phyloP scores from a whole-genome alignment of 2,329 filamentous ascomycete species.

The Gaeumannomyces tritici region DNA sequence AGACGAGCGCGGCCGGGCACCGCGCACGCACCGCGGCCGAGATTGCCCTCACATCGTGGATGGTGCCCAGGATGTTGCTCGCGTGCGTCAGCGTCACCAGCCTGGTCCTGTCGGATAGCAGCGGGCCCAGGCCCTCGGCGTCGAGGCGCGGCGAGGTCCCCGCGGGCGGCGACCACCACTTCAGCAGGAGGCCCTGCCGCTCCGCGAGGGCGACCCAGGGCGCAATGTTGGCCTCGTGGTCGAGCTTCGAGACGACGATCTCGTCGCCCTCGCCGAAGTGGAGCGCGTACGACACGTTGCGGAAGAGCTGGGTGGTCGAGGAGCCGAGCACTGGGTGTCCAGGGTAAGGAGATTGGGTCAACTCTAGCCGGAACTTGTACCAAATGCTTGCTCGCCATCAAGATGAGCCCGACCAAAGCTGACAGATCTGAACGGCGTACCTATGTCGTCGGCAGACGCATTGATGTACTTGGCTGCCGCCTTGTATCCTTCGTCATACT shows the following conservation, averaged over 20 bases:
- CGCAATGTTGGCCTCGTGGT: conserved; percentile 71
- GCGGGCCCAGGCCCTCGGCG: conserved; percentile 40
- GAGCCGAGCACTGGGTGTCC: conserved; percentile 51
- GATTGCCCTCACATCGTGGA: conserved; percentile 52
- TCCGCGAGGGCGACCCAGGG: conserved; percentile 63
- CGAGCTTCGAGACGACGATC: conserved; percentile 60
- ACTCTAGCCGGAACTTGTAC: background rate
- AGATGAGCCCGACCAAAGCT: background rate
- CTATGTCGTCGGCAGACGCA: conserved; percentile 54
- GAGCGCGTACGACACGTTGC: conserved; percentile 55
- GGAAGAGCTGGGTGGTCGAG: conserved; percentile 67
- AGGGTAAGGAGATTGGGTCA: background rate
- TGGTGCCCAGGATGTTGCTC: conserved; percentile 64
- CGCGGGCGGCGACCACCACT: conserved; percentile 50
- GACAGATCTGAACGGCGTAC: conserved; percentile 18
- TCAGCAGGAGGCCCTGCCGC: conserved; percentile 49
- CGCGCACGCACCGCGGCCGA: conserved; percentile 39
- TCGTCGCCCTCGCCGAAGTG: conserved; percentile 48
- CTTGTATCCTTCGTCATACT: conserved; percentile 49
- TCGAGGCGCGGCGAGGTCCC: conserved; percentile 49
- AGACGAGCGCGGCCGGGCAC: conserved; percentile 48
- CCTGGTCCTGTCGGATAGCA: conserved; percentile 56
- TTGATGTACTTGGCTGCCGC: conserved; percentile 65
- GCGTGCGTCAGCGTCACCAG: conserved; percentile 66
- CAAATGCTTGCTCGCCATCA: background rate